phyloP scores from a whole-genome alignment of 306 rosid species.

The Canavalia ensiformis region DNA sequence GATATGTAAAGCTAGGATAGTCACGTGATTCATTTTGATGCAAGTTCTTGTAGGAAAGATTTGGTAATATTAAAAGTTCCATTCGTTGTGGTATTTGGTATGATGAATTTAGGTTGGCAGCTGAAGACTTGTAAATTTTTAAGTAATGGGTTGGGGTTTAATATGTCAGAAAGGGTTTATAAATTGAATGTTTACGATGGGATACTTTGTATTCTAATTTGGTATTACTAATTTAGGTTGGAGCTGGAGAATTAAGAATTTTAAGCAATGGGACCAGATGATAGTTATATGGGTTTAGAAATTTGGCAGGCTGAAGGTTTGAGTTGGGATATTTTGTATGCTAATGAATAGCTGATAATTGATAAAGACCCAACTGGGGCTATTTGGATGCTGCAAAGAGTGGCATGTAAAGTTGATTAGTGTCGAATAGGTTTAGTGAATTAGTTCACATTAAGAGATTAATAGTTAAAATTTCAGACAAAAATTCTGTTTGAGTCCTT shows the following conservation, averaged over 20 bases:
- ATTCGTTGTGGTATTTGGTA: constrained; percentile 11
- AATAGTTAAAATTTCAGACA: constrained; percentile 4
- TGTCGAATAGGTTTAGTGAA: constrained; percentile 21
- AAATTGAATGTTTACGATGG: constrained; percentile 34
- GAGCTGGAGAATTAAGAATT: background rate
- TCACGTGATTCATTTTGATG: constrained; percentile 40
- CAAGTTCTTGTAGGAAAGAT: constrained; percentile 43
- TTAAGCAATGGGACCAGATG: background rate
- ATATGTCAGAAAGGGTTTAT: background rate
- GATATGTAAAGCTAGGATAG: constrained; percentile 12
- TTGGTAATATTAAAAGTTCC: constrained; percentile 25
- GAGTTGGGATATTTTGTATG: constrained; percentile 28
- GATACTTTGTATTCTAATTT: constrained; percentile 9
- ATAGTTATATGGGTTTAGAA: constrained; percentile 20
- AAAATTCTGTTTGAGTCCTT: constrained; percentile 31
- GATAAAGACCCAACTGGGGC: constrained; percentile 37
- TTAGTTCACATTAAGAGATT: constrained; percentile 20
- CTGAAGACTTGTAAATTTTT: constrained; percentile 11
- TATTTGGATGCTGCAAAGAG: constrained; percentile 41
- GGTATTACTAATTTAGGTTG: constrained; percentile 1
- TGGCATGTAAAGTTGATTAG: constrained; percentile 33
- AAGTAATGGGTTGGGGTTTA: constrained; percentile 29
- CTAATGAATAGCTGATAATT: constrained; percentile 3
- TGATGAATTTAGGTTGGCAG: constrained; percentile 25
- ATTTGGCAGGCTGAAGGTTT: constrained; percentile 27